phyloP scores from a whole-genome alignment of 2,329 filamentous ascomycete genomes.

The Saccharata proteae region DNA sequence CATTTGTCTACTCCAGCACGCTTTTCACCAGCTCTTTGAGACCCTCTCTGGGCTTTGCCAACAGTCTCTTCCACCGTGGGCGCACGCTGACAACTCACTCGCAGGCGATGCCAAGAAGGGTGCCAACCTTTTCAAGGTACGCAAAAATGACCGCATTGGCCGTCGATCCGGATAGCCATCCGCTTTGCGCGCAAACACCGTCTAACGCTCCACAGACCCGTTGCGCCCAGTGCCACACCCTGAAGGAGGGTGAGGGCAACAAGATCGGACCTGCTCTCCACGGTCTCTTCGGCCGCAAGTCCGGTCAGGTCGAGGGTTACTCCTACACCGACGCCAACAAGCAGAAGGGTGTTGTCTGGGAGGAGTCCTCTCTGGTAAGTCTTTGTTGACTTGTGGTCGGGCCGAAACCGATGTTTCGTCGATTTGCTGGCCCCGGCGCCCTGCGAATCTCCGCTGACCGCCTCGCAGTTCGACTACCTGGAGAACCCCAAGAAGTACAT shows the following conservation, averaged over 20 bases:
- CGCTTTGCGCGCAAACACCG: neutral
- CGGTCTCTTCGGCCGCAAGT: slow-evolving; percentile 96
- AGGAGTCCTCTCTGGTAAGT: slow-evolving; percentile 69
- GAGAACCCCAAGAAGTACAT: slow-evolving; percentile 99
- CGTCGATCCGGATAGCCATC: no score
- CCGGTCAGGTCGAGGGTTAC: slow-evolving; percentile 82
- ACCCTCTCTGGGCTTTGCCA: no score
- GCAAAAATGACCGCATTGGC: slow-evolving; percentile 8
- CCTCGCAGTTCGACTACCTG: slow-evolving; percentile 91
- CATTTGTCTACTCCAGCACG: no score
- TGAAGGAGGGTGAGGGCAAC: slow-evolving; percentile 82
- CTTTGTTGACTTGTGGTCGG: neutral
- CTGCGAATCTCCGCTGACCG: neutral
- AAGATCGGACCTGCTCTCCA: slow-evolving; percentile 96
- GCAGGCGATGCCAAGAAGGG: slow-evolving; percentile 90
- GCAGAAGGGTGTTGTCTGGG: slow-evolving; percentile 83
- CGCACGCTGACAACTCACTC: no score
- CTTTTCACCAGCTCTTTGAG: no score
- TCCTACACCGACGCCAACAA: slow-evolving; percentile 99
- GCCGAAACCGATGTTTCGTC: slow-evolving; percentile 1
- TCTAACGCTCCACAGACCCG: slow-evolving; percentile 48
- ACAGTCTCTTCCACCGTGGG: no score
- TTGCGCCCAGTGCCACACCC: slow-evolving; percentile 97
- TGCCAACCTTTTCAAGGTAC: slow-evolving; percentile 90
- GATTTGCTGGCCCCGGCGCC: neutral